Evolutionary conservation across 805 yeast species (phyloP), one percentile per base, ranked within the genome.

Genomic region (Nakazawaea holstii): DNA sequence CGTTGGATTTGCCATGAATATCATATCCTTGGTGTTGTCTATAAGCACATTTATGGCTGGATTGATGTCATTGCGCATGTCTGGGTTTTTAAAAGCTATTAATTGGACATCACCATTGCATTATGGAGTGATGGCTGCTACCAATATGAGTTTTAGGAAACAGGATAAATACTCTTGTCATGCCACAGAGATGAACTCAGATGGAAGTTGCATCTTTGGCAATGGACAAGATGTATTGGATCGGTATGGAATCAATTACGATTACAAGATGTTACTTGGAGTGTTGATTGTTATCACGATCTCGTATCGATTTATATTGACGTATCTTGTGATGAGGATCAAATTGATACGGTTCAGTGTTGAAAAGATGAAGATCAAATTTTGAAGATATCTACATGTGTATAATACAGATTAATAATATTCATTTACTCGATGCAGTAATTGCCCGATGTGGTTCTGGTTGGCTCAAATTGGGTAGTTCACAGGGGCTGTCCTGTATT

Each of bases 21-120:
- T 86, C 3, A 79, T 89, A 32, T 77, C 91, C 0, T 73, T 80
- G 8, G 60, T 85, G 28, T 66, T 86, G 45, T 78, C 88, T 2
- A 66, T 87, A 43, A 94, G 92, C 6, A 78, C 85, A 5, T 79
- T 85, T 54, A 85, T 89, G 94, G 86, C 88, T 1, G 97, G 96
- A 3, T 68, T 90, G 9, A 73, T 89, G 81, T 84, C 96, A 0
- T 67, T 87, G 55, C 71, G 82, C n/a, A 78, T 88, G 84, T 85
- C 84, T 26, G 66, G 65, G 1, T 80, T 89, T 41, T 71, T 88
- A 58, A 72, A 72, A 52, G 95, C 82, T 0, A 64, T 86, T 59
- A 88, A 87, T 62, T 89, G 80, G 64, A 55, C 85, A n/a, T 83
- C 83, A 45, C 96, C 96, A 3, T 61, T 85, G 53, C 84, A 84